Percentiles rank a stretch among this genome's conserved stretches.
Conservation (phyloP, 306 rosid genomes). For the Citrullus colocynthis region DNA sequence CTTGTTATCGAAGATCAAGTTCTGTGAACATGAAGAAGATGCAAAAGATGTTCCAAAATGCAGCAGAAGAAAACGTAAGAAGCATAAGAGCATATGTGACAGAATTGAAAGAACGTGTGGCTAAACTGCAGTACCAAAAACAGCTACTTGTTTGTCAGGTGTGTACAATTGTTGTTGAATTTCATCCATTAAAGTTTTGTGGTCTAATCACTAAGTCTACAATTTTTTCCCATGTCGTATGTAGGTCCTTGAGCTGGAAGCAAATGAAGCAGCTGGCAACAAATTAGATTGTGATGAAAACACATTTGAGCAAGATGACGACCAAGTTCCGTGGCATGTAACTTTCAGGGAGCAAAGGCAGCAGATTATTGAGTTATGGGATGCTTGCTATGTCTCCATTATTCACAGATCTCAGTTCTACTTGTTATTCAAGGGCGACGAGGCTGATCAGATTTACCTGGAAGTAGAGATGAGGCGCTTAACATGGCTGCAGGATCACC, state of each 20-base stretch:
- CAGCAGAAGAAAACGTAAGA: conserved; percentile 99
- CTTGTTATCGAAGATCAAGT: conserved; percentile 69
- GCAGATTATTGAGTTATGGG: conserved; percentile 87
- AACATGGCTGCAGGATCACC: conserved; percentile 89
- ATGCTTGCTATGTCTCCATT: conserved; percentile 77
- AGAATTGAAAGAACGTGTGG: conserved; percentile 97
- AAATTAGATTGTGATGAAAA: conserved; percentile 50
- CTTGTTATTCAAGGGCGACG: conserved; percentile 85
- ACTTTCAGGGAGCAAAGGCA: conserved; percentile 72
- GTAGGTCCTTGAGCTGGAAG: conserved; percentile 95
- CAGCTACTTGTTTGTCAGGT: conserved; percentile 99
- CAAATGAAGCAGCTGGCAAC: conserved; percentile 88
- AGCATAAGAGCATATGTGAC: conserved; percentile 93
- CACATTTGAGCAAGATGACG: conserved; percentile 38
- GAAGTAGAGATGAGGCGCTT: conserved; percentile 95
- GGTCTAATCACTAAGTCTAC: not conserved
- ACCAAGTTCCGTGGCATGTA: conserved; percentile 72
- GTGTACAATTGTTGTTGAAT: conserved; percentile 19
- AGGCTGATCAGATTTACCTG: conserved; percentile 87
- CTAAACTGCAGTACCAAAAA: conserved; percentile 94
- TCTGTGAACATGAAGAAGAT: conserved; percentile 99
- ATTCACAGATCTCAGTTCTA: conserved; percentile 95
- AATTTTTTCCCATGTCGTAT: not conserved
- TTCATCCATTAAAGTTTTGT: not conserved
- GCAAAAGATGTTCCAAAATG: conserved; percentile 99